Evolutionary conservation across 176 grass and related monocot genomes (phyloP), one percentile per base, ranked within the genome.

Genomic region (Carex pumila): DNA sequence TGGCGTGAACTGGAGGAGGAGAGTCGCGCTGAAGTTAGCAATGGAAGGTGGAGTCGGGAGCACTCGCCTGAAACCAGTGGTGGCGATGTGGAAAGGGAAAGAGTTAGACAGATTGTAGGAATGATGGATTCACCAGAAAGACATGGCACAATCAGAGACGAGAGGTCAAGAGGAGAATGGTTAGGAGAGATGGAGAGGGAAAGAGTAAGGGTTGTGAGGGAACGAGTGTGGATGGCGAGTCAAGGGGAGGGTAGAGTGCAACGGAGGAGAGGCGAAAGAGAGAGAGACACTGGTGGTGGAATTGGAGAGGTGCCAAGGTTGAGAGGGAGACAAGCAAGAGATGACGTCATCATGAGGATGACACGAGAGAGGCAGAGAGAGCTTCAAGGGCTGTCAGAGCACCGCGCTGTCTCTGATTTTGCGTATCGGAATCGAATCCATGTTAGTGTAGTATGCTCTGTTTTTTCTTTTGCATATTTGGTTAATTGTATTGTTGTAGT

Each of bases 351-450:
- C 7, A 77, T 39, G 89, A 87, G 89, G 78, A 87, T 91, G 84
- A 84, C 84, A 30, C 68, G 88, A 73, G 94, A 97, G 61, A 85
- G 92, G 18, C 92, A 88, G 84, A 91, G 90, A 18, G 92, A 97
- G 92, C 94, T 97, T 21, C 95, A 97, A 61, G 89, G 87, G 22
- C 84, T 97, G 79, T 94, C 95, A 4, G 86, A 94, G 47, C 90
- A 90, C 59, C 84, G 84, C 12, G 68, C 90, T 41, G 95, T 97
- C 73, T 97, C 95, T 3, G 13, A 76, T 57, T 97, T 97, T 67
- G 87, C 92, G 3, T 91, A 94, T 47, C 90, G 92, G 54, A 74
- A 69, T 66, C 92, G 87, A 79, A 94, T 97, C 88, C 92, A 93
- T 92, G 94, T 97, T 62, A 78, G 84, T 53, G 0, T 58, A 17